phyloP scores from a whole-genome alignment of 257 asterid species.

The Ajuga chamaepitys region DNA sequence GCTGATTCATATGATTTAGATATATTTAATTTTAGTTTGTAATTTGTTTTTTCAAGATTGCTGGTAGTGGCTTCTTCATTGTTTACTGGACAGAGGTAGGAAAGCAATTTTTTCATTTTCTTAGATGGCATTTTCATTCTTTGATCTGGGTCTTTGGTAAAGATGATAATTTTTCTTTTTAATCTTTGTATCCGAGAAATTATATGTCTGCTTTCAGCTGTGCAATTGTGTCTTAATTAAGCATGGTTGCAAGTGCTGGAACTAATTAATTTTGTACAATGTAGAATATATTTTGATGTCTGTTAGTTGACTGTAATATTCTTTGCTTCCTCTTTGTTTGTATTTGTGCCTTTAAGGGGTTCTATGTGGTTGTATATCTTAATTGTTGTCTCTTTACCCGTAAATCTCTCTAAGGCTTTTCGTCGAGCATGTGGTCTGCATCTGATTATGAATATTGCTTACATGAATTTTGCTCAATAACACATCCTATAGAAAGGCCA shows the following conservation, averaged over 20 bases:
- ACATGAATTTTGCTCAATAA: not conserved
- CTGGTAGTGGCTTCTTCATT: not conserved
- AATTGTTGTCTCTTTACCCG: not conserved
- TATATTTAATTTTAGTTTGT: not conserved
- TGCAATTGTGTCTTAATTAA: not conserved
- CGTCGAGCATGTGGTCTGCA: constrained; percentile 20
- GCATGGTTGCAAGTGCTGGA: not conserved
- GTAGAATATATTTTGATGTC: too few species aligned
- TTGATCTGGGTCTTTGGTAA: constrained; percentile 6
- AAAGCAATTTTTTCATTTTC: not conserved
- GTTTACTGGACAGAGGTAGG: not conserved
- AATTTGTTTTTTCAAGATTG: not conserved
- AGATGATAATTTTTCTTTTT: not conserved
- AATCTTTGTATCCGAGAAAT: not conserved
- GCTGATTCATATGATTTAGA: not conserved
- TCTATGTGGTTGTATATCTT: constrained; percentile 2
- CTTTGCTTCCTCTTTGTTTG: not conserved
- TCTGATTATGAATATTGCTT: not conserved
- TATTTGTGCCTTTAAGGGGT: not conserved
- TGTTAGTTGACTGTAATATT: not conserved
- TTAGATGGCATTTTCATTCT: not conserved
- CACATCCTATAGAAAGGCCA: not conserved
- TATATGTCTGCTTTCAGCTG: not conserved
- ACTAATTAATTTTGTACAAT: not conserved
- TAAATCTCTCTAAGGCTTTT: constrained; percentile 5